Evolutionary conservation across 148 eudicot genomes (phyloP).

Genomic region (Nepenthes gracilis): DNA sequence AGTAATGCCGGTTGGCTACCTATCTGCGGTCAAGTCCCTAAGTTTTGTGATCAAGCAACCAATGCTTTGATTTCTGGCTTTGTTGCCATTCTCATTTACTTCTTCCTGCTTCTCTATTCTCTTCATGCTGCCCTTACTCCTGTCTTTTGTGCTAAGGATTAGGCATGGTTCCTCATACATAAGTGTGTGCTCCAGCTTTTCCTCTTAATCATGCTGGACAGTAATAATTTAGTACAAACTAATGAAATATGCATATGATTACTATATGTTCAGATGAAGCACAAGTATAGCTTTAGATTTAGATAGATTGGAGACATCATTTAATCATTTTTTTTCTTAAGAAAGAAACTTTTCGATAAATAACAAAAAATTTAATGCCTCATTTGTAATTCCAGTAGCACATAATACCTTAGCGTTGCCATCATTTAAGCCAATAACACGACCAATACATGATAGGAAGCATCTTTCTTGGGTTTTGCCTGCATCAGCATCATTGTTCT

Average conservation of each 20-base stretch:
- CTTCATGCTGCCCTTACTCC: conserved; percentile 42
- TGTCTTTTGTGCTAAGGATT: conserved; percentile 10
- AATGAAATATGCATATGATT: too few relatives aligned
- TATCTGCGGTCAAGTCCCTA: conserved; percentile 70
- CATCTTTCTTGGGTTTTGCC: too few relatives aligned
- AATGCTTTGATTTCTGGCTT: conserved; percentile 53
- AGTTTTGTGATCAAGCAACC: conserved; percentile 52
- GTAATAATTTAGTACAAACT: too few relatives aligned
- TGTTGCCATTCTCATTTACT: conserved; percentile 32
- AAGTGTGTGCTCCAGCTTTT: too few relatives aligned
- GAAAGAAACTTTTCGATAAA: too few relatives aligned
- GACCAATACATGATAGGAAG: background rate
- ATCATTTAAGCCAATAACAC: background rate
- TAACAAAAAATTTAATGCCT: too few relatives aligned
- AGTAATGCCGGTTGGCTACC: conserved; percentile 84
- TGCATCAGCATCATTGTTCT: too few relatives aligned
- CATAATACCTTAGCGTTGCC: background rate
- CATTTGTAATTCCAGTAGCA: background rate
- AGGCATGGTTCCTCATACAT: background rate
- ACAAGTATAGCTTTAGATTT: too few relatives aligned
- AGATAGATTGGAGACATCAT: too few relatives aligned
- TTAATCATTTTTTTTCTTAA: too few relatives aligned
- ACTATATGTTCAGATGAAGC: too few relatives aligned
- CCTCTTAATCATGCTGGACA: too few relatives aligned
- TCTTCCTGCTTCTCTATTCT: conserved; percentile 44